These are phyloP conservation scores for Akanthomyces uredinophilus DNA, from an alignment of 2,329 filamentous ascomycete species.

Conservation along the genomic window DNA sequence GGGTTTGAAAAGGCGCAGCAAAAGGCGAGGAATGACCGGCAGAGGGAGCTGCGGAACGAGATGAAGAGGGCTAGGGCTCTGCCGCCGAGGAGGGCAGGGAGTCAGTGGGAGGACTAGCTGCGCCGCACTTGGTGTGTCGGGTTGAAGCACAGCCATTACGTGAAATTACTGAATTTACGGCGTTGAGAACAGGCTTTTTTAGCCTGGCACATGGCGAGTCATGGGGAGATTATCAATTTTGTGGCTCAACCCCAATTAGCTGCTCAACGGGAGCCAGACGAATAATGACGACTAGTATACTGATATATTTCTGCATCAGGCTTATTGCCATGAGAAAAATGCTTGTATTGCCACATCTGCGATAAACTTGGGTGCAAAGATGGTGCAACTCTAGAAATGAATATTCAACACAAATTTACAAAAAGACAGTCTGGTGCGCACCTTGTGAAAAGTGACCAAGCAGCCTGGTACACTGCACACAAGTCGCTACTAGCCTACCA, in stretches of 20 bases:
- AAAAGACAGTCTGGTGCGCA: not conserved
- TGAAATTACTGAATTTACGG: too few species aligned
- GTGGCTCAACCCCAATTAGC: not conserved
- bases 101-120: slow-evolving; percentile 28
- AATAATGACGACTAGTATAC: too few species aligned
- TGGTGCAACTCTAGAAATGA: not conserved
- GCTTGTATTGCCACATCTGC: too few species aligned
- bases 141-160: too few species aligned
- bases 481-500: not conserved
- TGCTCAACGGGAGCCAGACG: too few species aligned
- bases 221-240: not conserved
- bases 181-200: too few species aligned
- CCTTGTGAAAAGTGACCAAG: not conserved
- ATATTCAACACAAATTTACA: not conserved
- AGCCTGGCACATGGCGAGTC: too few species aligned
- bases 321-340: too few species aligned
- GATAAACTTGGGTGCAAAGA: too few species aligned
- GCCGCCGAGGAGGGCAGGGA: slow-evolving; percentile 35
- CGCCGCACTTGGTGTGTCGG: not conserved
- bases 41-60: slow-evolving; percentile 50
- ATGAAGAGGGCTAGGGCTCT: slow-evolving; percentile 39
- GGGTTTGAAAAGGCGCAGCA: slow-evolving; percentile 57
- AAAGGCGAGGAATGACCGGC: slow-evolving; percentile 38
- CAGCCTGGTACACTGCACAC: not conserved
- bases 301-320: too few species aligned